phyloP scores from a whole-genome alignment of 2,329 filamentous ascomycete genomes.

The Colletotrichum zoysiae region DNA sequence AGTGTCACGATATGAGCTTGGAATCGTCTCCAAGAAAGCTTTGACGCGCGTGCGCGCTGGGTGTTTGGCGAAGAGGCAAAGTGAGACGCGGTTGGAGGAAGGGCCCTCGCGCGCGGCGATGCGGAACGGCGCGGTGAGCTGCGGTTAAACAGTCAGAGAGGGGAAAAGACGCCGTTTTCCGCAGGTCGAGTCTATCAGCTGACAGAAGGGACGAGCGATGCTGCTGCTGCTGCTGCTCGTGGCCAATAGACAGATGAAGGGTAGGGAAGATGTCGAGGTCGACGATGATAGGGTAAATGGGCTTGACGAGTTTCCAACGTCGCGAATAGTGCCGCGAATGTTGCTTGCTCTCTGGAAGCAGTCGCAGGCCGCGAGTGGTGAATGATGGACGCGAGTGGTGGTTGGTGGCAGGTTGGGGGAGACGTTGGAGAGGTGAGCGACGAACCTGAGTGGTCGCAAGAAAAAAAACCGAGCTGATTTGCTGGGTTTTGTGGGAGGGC shows the following conservation, averaged over 20 bases:
- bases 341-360: conserved; percentile 46
- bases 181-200: conserved; percentile 65
- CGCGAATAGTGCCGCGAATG: conserved; percentile 48
- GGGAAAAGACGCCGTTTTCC: conserved; percentile 50
- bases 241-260: conserved; percentile 62
- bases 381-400: conserved; percentile 39
- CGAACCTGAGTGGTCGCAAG: conserved; percentile 45
- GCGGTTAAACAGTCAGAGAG: conserved; percentile 26
- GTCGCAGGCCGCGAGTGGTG: conserved; percentile 19
- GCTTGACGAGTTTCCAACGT: conserved; percentile 47
- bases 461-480: conserved; percentile 44
- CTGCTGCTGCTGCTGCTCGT: conserved; percentile 2
- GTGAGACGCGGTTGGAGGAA: conserved; percentile 42
- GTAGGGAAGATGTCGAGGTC: conserved; percentile 46
- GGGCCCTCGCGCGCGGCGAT: conserved; percentile 43
- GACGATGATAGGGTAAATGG: conserved; percentile 62
- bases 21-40: conserved; percentile 36
- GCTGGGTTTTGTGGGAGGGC: conserved; percentile 43
- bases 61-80: conserved; percentile 30
- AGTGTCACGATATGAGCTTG: conserved; percentile 41
- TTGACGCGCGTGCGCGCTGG: conserved; percentile 32
- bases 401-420: conserved; percentile 43
- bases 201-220: conserved; percentile 51
- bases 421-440: conserved; percentile 47
- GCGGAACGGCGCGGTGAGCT: conserved; percentile 10